Percentiles rank a stretch among this genome's conserved stretches.
Conservation (phyloP, 208 protist species). For the Leishmania arabica region DNA sequence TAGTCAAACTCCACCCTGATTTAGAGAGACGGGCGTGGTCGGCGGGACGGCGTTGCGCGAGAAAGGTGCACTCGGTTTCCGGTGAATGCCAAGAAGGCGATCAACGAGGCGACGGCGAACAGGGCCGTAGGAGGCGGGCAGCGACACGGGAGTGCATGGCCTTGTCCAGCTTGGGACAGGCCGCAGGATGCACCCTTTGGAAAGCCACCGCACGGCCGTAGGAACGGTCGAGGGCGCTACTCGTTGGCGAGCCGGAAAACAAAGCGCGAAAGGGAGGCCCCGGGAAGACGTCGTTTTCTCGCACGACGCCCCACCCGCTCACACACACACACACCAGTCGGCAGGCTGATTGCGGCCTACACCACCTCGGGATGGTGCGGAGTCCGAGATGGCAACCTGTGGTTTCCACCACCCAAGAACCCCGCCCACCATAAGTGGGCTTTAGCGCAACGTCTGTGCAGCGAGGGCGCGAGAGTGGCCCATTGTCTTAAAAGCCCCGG, state of each 20-base stretch:
- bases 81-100: neutral
- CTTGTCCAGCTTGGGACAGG: neutral
- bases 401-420: neutral
- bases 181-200: neutral
- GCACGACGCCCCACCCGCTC: neutral
- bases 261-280: neutral
- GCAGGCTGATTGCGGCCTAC: neutral
- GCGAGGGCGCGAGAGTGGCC: neutral
- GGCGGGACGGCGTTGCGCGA: neutral
- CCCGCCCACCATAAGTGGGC: neutral
- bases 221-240: neutral
- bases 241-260: neutral
- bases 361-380: neutral
- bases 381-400: neutral
- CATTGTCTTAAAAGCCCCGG: neutral
- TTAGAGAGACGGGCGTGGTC: neutral
- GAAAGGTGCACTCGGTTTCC: neutral
- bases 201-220: neutral
- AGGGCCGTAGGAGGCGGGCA: neutral
- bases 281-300: neutral
- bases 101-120: neutral
- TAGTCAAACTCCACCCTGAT: neutral
- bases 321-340: neutral
- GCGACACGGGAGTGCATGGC: too few species aligned
- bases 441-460: neutral